phyloP scores from a whole-genome alignment of 495 filamentous ascomycete species.

The Aspergillus conjunctus region DNA sequence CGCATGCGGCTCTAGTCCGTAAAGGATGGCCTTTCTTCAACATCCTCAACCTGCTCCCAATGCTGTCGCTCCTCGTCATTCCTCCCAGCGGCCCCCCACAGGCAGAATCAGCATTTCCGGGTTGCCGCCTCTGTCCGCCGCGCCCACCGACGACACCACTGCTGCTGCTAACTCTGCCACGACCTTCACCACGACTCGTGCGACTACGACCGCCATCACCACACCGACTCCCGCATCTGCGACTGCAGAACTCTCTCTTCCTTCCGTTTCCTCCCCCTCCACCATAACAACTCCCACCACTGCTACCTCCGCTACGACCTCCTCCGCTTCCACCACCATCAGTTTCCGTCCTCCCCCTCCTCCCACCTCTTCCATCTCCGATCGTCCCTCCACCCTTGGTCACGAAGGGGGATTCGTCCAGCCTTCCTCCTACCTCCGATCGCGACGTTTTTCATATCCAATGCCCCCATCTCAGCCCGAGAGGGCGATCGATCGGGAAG shows the following conservation, averaged over 20 bases:
- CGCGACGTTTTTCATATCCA: conserved; percentile 55
- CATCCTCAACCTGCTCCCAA: conserved; percentile 1
- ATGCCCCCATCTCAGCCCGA: conserved; percentile 60
- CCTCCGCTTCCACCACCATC: conserved; percentile 14
- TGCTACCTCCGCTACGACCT: not conserved
- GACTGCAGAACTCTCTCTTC: no score
- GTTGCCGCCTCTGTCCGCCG: conserved; percentile 22
- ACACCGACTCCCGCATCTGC: conserved; percentile 3
- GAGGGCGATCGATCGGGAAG: conserved; percentile 83
- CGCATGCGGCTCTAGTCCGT: conserved; percentile 4
- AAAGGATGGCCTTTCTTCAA: conserved; percentile 5
- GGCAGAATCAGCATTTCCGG: conserved; percentile 29
- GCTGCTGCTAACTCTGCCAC: not conserved
- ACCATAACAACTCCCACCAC: not conserved
- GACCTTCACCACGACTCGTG: conserved; percentile 7
- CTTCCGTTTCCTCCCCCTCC: not conserved
- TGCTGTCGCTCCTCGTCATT: conserved; percentile 10
- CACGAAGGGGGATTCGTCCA: conserved; percentile 66
- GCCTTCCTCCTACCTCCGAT: conserved; percentile 84
- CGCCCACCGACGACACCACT: conserved; percentile 21
- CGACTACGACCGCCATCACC: conserved; percentile 6
- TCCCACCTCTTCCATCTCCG: conserved; percentile 12
- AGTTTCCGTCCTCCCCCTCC: conserved; percentile 7
- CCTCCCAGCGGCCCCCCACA: conserved; percentile 27
- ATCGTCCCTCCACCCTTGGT: conserved; percentile 30